These are phyloP conservation scores for Balakata baccata DNA, from an alignment of 345 rosid species.

Conservation along the genomic window DNA sequence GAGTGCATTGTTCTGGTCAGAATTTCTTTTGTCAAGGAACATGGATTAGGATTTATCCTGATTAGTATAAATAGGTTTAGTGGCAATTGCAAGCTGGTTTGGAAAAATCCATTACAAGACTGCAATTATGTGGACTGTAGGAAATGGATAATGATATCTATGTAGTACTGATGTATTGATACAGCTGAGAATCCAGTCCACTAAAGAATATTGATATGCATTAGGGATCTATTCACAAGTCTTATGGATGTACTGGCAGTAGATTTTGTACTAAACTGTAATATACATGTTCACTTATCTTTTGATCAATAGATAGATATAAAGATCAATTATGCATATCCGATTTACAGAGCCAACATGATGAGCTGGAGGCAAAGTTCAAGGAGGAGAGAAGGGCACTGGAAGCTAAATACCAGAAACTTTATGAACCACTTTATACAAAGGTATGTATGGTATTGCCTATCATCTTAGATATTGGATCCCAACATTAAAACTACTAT, in stretches of 20 bases:
- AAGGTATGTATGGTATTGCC: conserved; percentile 8
- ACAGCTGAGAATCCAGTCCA: background rate
- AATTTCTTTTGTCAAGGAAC: too few relatives aligned
- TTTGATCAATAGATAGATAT: background rate
- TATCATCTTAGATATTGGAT: background rate
- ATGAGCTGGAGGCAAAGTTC: conserved; percentile 23
- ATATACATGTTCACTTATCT: background rate
- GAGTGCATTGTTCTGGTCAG: too few relatives aligned
- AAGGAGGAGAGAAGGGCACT: conserved; percentile 19
- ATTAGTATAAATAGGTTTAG: too few relatives aligned
- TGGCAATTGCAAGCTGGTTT: background rate
- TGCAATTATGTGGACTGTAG: background rate
- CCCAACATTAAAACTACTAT: too few relatives aligned
- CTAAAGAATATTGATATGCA: background rate
- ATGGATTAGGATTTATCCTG: too few relatives aligned
- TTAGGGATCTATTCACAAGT: background rate
- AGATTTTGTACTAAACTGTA: background rate
- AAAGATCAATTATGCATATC: background rate
- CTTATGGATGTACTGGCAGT: background rate
- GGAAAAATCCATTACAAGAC: background rate
- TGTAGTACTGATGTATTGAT: too few relatives aligned
- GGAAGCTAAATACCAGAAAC: conserved; percentile 19
- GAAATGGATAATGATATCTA: background rate
- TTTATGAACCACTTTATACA: conserved; percentile 19
- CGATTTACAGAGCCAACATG: conserved; percentile 20